phyloP scores from a whole-genome alignment of 768 basidiomycete genomes.

The Amanita polypyramis region DNA sequence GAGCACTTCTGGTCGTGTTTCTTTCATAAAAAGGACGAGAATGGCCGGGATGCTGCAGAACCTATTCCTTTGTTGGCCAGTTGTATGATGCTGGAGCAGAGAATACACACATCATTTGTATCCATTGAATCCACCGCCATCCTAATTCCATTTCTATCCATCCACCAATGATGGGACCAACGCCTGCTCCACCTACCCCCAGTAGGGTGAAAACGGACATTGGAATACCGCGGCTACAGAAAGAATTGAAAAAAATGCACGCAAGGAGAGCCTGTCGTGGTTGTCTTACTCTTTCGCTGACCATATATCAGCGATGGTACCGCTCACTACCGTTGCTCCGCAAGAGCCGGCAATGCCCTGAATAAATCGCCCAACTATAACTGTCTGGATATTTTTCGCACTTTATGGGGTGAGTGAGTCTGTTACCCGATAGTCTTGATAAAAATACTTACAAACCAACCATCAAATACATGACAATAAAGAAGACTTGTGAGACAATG shows the following conservation, averaged over 20 bases:
- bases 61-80: background rate
- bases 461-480: constrained; percentile 41
- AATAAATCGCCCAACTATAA: constrained; percentile 54
- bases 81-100: background rate
- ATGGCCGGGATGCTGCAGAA: constrained; percentile 21
- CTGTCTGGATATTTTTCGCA: constrained; percentile 46
- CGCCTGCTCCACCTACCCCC: constrained; percentile 49
- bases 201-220: constrained; percentile 64
- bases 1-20: too few species aligned
- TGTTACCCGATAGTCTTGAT: background rate
- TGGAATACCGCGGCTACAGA: constrained; percentile 58
- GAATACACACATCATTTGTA: too few species aligned
- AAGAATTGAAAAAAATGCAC: background rate
- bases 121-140: constrained; percentile 85
- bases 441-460: constrained; percentile 27
- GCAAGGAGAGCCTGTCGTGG: background rate
- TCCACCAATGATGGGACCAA: constrained; percentile 55
- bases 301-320: too few species aligned
- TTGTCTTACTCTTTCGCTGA: constrained; percentile 39
- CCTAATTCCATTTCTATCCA: constrained; percentile 62
- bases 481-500: constrained; percentile 38
- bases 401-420: constrained; percentile 15
- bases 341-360: constrained; percentile 61
- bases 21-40: constrained; percentile 43
- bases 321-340: too few species aligned